These are phyloP conservation scores for Bifiguratus adelaidae DNA, from an alignment of 192 early-diverging fungal genomes.

Conservation along the genomic window DNA sequence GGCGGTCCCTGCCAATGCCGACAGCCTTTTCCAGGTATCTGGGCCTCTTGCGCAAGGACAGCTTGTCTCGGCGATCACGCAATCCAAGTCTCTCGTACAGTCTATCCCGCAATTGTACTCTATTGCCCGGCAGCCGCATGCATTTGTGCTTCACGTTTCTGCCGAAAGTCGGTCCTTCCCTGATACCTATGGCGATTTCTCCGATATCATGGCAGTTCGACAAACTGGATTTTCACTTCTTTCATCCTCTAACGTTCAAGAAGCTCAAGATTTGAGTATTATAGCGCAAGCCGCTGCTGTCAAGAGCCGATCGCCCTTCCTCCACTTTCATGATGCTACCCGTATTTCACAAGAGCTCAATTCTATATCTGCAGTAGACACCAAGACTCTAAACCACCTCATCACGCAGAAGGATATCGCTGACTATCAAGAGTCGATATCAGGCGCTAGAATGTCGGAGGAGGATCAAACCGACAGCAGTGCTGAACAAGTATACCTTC, in stretches of 20 bases:
- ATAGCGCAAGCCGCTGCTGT: conserved; percentile 66
- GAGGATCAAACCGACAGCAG: neutral
- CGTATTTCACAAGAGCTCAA: conserved; percentile 19
- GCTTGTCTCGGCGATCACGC: conserved; percentile 13
- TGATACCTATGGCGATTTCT: conserved; percentile 24
- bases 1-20: conserved; percentile 18
- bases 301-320: conserved; percentile 40
- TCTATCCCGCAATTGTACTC: conserved; percentile 48
- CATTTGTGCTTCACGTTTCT: conserved; percentile 42
- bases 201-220: conserved; percentile 62
- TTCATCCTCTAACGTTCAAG: conserved; percentile 64
- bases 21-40: conserved; percentile 12
- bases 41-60: neutral
- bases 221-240: conserved; percentile 71
- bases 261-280: conserved; percentile 72
- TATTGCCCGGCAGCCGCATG: conserved; percentile 27
- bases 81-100: conserved; percentile 22
- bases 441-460: no score
- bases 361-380: conserved; percentile 19
- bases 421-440: conserved; percentile 7
- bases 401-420: conserved; percentile 30
- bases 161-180: conserved; percentile 16
- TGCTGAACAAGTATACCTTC: conserved; percentile 4
- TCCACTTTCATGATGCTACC: conserved; percentile 49
- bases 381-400: conserved; percentile 11